A percentile compares a stretch with the other conserved stretches of the same genome.
phyloP scores from a whole-genome alignment of 139 green algal genomes.

The Coelastrella sp. region DNA sequence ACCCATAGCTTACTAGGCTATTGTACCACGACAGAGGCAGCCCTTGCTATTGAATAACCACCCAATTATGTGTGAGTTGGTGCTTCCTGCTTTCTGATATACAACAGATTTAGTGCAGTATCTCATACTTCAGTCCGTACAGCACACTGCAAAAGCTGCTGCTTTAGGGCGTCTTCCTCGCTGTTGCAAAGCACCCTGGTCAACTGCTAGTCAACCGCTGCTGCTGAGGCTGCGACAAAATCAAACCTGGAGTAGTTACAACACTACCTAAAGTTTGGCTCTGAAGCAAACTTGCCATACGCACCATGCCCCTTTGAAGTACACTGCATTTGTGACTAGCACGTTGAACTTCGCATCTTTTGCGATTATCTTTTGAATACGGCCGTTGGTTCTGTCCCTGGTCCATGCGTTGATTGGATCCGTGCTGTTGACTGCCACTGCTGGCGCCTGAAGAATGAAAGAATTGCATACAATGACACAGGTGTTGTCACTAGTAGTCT shows the following conservation, averaged over 20 bases:
- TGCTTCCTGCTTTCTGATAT: too few relatives aligned
- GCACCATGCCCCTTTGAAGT: not conserved
- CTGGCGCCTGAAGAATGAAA: not conserved
- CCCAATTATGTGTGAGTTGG: too few relatives aligned
- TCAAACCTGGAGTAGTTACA: too few relatives aligned
- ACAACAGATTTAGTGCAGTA: too few relatives aligned
- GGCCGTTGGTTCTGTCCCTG: not conserved
- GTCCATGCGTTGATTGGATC: not conserved
- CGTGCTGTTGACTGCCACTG: not conserved
- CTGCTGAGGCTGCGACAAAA: not conserved
- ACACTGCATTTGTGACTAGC: slow-evolving; percentile 17
- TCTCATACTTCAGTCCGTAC: too few relatives aligned
- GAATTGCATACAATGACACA: not conserved
- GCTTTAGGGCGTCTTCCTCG: too few relatives aligned
- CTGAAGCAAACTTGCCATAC: too few relatives aligned
- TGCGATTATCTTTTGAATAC: not conserved
- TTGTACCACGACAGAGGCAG: not conserved
- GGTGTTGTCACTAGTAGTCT: not conserved
- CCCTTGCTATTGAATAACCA: too few relatives aligned
- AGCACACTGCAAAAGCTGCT: too few relatives aligned
- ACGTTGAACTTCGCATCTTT: not conserved
- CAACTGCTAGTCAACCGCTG: not conserved
- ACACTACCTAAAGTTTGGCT: not conserved
- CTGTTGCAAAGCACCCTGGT: not conserved
- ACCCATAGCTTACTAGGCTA: not conserved